Evolutionary conservation across 805 yeast species (phyloP), one percentile per base, ranked within the genome.

Genomic region (Cyberlindnera samutprakarnensis): DNA sequence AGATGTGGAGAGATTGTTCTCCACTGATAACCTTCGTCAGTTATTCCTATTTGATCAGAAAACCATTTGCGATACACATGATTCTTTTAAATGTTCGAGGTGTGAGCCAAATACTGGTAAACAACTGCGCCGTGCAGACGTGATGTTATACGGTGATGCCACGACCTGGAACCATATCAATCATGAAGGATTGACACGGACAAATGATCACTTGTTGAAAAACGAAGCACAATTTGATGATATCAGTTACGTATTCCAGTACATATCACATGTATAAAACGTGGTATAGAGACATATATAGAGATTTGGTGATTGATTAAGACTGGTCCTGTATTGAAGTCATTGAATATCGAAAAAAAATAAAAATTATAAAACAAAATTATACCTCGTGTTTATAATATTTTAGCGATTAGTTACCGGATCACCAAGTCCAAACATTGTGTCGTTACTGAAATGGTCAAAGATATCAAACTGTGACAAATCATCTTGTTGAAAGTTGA

Each of bases 141-240:
- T 94, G 0, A 88, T 92, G 95, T 61, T 92, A 21, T 92, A 92
- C 53, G 98, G 98, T 42, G 98, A 92, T 57, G 84, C 97, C 0
- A 92, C 96, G 0, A 78, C 96, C 0, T 90, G 98, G 98, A 90
- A 92, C 54, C 98, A 92, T 60, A 66, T 84, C 36, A 71, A 78
- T 38, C 83, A 70, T 38, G 69, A 63, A 4, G 74, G 70, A 2
- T 62, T 92, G 49, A 61, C 55, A 18, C 58, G 61, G 20, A 83
- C 88, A 14, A 83, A 86, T 46, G 98, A 92, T 51, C 69, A 73
- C 38, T 60, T 92, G 31, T 61, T 92, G 38, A 70, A 74, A 42
- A 86, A 82, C 47, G 98, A 92, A 53, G 60, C 68, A 14, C 68
- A 71, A 14, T 70, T 69, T 44, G 68, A 74, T 23, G 86, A 83